Base-by-base conservation (phyloP, 163 green algal genomes). In the Prototheca wickerhamii region DNA sequence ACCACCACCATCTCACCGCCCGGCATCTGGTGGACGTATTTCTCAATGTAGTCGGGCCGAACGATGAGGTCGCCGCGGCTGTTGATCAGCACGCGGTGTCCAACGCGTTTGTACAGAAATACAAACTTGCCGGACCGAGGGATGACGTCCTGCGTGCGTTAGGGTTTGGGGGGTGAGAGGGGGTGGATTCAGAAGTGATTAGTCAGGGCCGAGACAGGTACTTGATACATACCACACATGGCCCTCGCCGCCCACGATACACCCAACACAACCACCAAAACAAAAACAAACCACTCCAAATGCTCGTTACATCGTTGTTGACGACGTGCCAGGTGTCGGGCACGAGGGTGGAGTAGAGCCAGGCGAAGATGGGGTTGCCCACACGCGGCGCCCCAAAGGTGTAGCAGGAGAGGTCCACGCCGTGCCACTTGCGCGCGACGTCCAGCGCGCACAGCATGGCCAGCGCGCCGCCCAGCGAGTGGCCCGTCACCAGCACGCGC, bases 381-480 rank as follows among this genome's bases (percentile, higher is more conserved):
- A 75, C 70, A 25, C 83, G 77, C 10, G 82, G 83, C 4, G 78
- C 77, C 23, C 80, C 64, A 64, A 54, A 54, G 46, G 46, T 54
- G 46, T 54, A 54, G 46, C 46, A 54, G 20, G 15, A 12, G 20
- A 54, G 12, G 20, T 54, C 46, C 46, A 54, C 5, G 29, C 42
- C 3, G 1, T 15, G 8, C 15, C 29, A 7, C 28, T 29, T 31
- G 20, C 18, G 57, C 43, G 52, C 42, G 3, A 78, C 42, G 53
- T 71, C 62, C 18, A 61, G 61, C 10, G 66, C 67, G 21, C 51
- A 64, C 51, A 87, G 58, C 34, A 72, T 82, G n/a, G 80, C 81
- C 49, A 87, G 54, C 2, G 81, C 80, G 7, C 81, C 81, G 2
- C 81, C 81, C 49, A 87, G 56, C 1, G 76, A 83, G 56, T 84